Evolutionary conservation across 1,284 basidiomycete species (phyloP), one percentile per base, ranked within the genome.

Genomic region (Ustilago bromivora): DNA sequence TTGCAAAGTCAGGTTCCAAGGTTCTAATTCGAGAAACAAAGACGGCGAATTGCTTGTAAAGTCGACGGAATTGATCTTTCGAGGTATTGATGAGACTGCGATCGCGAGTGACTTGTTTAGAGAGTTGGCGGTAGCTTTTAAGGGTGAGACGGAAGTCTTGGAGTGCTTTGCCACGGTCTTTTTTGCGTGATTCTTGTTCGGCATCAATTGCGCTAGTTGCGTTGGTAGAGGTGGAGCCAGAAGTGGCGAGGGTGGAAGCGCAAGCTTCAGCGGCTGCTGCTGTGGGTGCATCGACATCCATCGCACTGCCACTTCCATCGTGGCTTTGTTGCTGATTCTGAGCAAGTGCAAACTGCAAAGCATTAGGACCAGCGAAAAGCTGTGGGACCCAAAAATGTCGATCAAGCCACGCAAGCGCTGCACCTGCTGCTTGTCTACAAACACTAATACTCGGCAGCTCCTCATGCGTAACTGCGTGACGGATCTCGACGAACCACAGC

Each of bases 391-490:
- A 84, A 54, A 80, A 84, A 46, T 80, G 71, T 28, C 49, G 35
- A 38, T 79, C 63, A 0, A 86, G 72, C 84, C 84, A 86, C 1
- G 59, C 60, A 2, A 86, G 64, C 1, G 84, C 86, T 23, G 79
- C 59, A 0, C 89, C 88, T 19, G 92, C 90, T 0, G 92, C 94
- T 61, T 94, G 90, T 61, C 92, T 89, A 11, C 98, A 89, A 8
- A 96, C 87, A 56, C 91, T 90, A 2, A 98, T 88, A 73, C 93
- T 93, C 0, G 96, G 97, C 17, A 99, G 88, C 76, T 97, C 94
- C 83, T 99, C 96, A 84, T 99, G 96, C 2, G 96, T 99, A 10
- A 94, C 94, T 34, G 94, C 92, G 87, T 99, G 96, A 41, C 96
- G 90, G 6, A 99, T 88, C 76, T 98, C 94, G n/a, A 99, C 95